Base-by-base conservation (phyloP, 441 rosid genomes). In the Euphorbia corollata region DNA sequence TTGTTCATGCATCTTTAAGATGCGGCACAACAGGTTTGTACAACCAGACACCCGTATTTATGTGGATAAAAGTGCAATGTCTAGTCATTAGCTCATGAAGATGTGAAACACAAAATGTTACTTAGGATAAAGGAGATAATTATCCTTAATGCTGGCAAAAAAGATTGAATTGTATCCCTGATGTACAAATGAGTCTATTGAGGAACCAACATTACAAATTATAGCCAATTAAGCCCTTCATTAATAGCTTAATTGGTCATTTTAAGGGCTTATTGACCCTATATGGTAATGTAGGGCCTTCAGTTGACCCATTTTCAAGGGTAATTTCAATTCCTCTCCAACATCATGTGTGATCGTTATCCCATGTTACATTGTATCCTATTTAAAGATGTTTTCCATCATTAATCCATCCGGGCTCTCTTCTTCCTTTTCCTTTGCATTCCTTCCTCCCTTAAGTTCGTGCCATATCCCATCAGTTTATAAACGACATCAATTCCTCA, bases 1-100 rank as follows among this genome's bases (percentile, higher is more conserved):
- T 86, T 85, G 83, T 95, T 75, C 95, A 95, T 79, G 70, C 81
- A 50, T 92, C 98, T 2, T 77, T 95, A 85, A 85, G 82, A 76
- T 77, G 78, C 71, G 86, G 85, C 67, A 73, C 97, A 32, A 92
- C 99, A 83, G 99, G 99, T 95, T 77, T 72, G 81, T 58, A 43
- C 51, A 32, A 59, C 20, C n/a, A 10, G 18, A 4, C 10, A 59
- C 38, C 10, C 62, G 15, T 59, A 10, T 59, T 36, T 3, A 34
- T 59, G 10, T 16, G n/a, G 11, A 59, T 8, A 36, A 36, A 4
- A 32, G 47, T 36, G n/a, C 43, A 34, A 60, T n/a, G 6, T 18
- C 12, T 60, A 11, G 19, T 27, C 13, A 57, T 16, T 58, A 5
- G 38, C 38, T 34, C 38, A 30, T 2, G 2, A 10, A 34, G 18